These are phyloP conservation scores for Skeletonema marinoi DNA, from an alignment of 108 stramenopile species.

Conservation along the genomic window DNA sequence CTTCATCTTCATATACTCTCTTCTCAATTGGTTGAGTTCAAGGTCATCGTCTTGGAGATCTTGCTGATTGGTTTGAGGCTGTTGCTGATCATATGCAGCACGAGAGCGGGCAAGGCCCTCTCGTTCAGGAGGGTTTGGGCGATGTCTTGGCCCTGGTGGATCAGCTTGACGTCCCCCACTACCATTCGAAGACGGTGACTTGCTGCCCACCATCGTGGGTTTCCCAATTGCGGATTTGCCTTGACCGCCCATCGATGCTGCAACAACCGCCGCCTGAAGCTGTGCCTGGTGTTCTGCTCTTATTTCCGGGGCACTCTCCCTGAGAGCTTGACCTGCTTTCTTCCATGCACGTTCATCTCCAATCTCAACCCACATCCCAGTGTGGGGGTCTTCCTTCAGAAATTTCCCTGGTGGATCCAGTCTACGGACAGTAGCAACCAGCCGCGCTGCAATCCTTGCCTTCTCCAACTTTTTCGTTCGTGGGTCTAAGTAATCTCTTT, in stretches of 20 bases:
- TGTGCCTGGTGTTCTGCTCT: slow-evolving; percentile 51
- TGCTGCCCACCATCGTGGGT: too few species aligned
- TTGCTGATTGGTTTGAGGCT: slow-evolving; percentile 1
- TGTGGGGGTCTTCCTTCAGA: slow-evolving; percentile 75
- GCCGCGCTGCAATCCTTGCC: slow-evolving; percentile 74
- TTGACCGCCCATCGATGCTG: slow-evolving; percentile 4
- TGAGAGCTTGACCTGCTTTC: slow-evolving; percentile 84
- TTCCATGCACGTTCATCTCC: slow-evolving; percentile 87
- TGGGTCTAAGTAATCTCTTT: slow-evolving; percentile 73
- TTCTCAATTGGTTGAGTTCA: slow-evolving; percentile 16
- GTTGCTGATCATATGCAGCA: background rate
- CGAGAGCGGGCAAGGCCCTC: slow-evolving; percentile 19
- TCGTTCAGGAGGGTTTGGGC: slow-evolving; percentile 18
- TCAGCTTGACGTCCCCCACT: slow-evolving; percentile 14
- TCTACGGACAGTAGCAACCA: slow-evolving; percentile 67
- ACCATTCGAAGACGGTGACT: slow-evolving; percentile 3
- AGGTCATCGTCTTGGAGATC: background rate
- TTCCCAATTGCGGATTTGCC: background rate
- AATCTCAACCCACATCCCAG: slow-evolving; percentile 82
- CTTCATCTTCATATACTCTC: slow-evolving; percentile 21
- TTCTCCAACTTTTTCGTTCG: slow-evolving; percentile 85
- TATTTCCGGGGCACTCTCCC: slow-evolving; percentile 83
- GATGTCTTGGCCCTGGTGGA: slow-evolving; percentile 22
- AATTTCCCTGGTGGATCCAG: slow-evolving; percentile 82
- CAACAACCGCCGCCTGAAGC: slow-evolving; percentile 37